Base-by-base conservation (phyloP, 352 stramenopile genomes). In the Poterioochromonas sp. region DNA sequence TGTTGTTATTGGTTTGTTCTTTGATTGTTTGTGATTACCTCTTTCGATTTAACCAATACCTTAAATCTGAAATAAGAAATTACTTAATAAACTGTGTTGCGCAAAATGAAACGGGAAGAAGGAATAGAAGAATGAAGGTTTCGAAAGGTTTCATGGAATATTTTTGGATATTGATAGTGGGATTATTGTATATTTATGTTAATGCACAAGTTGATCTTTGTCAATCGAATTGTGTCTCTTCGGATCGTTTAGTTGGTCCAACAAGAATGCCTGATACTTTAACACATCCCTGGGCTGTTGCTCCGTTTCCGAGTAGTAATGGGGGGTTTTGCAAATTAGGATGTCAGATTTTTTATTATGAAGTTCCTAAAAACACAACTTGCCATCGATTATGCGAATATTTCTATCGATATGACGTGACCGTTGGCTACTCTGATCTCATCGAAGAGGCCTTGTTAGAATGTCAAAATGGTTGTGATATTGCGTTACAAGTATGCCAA, bases 381-480 rank as follows among this genome's bases (percentile, higher is more conserved):
- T 78, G 71, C 44, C 2, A 78, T 22, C 3, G n/a, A 22, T 37
- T 53, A 39, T 78, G 71, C 34, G 44, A n/a, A 41, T 78, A 71
- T n/a, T 49, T 39, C 29, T 78, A 78, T 64, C 40, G 71, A 26
- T 78, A 78, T 54, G 5, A 65, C 32, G 29, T 78, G 15, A 65
- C 53, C 26, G 12, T 54, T 8, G 8, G 39, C 22, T 80, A 73
- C 43, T 70, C 26, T 49, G 77, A 81, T 73, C 49, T 68, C 12
- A 41, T 35, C 32, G 71, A 79, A 63, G 70, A 73, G 32, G 77
- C 77, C 18, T 63, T 44, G 34, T 41, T 81, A 3, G 77, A 81
- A 18, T 81, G 77, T 62, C 11, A 51, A 49, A 73, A 81, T 62
- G 77, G 77, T 32, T 81, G 77, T 69, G 35, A 70, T 22, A 81